These are phyloP conservation scores for Vitis riparia DNA, from an alignment of 164 flowering plant species.

Conservation along the genomic window DNA sequence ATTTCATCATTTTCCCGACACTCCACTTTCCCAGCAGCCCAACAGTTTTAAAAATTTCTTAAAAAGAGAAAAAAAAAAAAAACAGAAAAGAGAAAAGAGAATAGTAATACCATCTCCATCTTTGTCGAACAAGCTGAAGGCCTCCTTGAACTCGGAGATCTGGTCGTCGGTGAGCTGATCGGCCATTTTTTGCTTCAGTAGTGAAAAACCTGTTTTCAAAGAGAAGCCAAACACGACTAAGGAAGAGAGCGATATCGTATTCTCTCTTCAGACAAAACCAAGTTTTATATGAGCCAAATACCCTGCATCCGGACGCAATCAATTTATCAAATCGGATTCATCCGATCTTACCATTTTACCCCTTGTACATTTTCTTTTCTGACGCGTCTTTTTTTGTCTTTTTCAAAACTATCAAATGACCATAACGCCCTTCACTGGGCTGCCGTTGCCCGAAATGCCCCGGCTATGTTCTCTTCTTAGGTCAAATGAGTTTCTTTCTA, in stretches of 20 bases:
- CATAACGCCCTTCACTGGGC: background rate
- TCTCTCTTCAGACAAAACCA: background rate
- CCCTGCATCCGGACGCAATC: background rate
- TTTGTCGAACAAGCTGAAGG: conserved; percentile 23
- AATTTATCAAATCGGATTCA: background rate
- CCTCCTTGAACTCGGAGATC: conserved; percentile 24
- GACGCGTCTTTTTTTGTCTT: background rate
- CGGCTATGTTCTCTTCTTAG: too few species aligned
- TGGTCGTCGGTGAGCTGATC: conserved; percentile 24
- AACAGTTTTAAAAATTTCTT: background rate
- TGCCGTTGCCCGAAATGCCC: background rate
- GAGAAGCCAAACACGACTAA: background rate
- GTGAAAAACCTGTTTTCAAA: background rate
- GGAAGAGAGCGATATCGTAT: background rate
- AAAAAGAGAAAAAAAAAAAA: background rate
- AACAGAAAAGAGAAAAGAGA: background rate
- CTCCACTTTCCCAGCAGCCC: background rate
- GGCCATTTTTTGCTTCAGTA: conserved; percentile 2
- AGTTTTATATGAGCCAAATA: background rate
- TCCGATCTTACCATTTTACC: background rate
- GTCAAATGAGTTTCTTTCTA: too few species aligned
- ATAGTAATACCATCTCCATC: conserved; percentile 14
- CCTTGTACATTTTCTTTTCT: background rate
- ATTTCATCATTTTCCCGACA: background rate
- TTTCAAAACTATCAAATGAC: background rate